A percentile compares a stretch with the other conserved stretches of the same genome.
These are phyloP conservation scores for Cyathus striatus DNA, from an alignment of 768 basidiomycete genomes.

Conservation along the genomic window DNA sequence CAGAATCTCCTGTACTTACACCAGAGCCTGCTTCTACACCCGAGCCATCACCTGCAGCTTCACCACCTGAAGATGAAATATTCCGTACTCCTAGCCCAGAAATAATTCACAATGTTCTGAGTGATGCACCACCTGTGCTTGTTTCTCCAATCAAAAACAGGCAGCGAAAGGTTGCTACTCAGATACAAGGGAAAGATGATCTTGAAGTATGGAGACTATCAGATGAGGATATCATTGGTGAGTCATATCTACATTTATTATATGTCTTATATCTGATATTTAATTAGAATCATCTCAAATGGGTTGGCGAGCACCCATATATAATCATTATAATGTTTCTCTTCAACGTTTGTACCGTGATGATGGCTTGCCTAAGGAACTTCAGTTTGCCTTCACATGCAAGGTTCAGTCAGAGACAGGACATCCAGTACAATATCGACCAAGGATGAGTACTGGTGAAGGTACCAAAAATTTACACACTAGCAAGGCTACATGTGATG, in stretches of 20 bases:
- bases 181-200: slow-evolving; percentile 4
- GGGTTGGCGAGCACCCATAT: slow-evolving; percentile 9
- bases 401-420: slow-evolving; percentile 6
- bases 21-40: too few species aligned
- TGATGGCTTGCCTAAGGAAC: not conserved
- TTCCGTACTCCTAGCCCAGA: too few species aligned
- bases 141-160: slow-evolving; percentile 8
- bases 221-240: slow-evolving; percentile 11
- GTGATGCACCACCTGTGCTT: slow-evolving; percentile 7
- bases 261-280: not conserved
- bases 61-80: too few species aligned
- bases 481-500: slow-evolving; percentile 6
- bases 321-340: slow-evolving; percentile 14
- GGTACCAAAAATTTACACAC: slow-evolving; percentile 15
- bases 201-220: slow-evolving; percentile 7
- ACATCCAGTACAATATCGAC: slow-evolving; percentile 1
- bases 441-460: slow-evolving; percentile 10
- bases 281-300: too few species aligned
- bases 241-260: slow-evolving; percentile 3
- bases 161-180: not conserved
- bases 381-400: slow-evolving; percentile 16
- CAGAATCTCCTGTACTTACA: too few species aligned
- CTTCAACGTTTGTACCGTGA: slow-evolving; percentile 5
- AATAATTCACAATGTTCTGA: too few species aligned
- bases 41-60: too few species aligned